These are phyloP conservation scores for Wickerhamiella hasegawae DNA, from an alignment of 805 yeast genomes.

Conservation along the genomic window DNA sequence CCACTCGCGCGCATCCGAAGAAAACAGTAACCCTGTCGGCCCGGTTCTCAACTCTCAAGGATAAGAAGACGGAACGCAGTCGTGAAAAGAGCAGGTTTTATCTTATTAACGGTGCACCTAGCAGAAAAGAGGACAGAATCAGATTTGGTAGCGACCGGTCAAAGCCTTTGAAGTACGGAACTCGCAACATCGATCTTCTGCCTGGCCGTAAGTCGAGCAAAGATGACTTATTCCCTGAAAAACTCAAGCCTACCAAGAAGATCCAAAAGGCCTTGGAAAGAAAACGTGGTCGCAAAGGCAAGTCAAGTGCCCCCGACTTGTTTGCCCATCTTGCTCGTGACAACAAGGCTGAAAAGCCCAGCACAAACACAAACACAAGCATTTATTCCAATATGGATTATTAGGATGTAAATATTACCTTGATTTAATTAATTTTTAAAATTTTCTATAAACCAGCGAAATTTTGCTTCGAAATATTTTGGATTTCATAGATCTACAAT, in stretches of 20 bases:
- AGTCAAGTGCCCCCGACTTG: constrained; percentile 9
- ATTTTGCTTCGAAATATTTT: too few relatives aligned
- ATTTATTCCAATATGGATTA: constrained; percentile 14
- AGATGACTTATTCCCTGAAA: constrained; percentile 14
- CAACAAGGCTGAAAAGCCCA: not conserved
- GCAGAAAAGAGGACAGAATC: constrained; percentile 17
- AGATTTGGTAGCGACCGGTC: constrained; percentile 16
- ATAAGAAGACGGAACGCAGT: constrained; percentile 42
- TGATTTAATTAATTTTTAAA: too few relatives aligned
- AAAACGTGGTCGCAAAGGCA: constrained; percentile 5
- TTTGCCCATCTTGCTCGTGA: constrained; percentile 7
- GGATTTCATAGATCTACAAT: too few relatives aligned
- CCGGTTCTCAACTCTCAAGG: constrained; percentile 37
- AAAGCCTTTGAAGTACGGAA: constrained; percentile 14
- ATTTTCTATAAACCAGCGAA: too few relatives aligned
- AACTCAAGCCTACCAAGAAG: constrained; percentile 3
- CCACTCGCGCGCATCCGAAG: constrained; percentile 23
- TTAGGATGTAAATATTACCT: constrained; percentile 1
- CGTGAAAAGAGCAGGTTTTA: constrained; percentile 46
- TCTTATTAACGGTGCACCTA: constrained; percentile 57
- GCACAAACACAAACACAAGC: too few relatives aligned
- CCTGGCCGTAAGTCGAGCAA: constrained; percentile 6
- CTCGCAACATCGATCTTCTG: constrained; percentile 7
- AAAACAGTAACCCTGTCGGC: constrained; percentile 25
- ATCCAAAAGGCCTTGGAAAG: not conserved